Percentiles rank a stretch among this genome's conserved stretches.
These are phyloP conservation scores for Anaeromyces robustus DNA, from an alignment of 192 early-diverging fungal genomes.

Conservation along the genomic window DNA sequence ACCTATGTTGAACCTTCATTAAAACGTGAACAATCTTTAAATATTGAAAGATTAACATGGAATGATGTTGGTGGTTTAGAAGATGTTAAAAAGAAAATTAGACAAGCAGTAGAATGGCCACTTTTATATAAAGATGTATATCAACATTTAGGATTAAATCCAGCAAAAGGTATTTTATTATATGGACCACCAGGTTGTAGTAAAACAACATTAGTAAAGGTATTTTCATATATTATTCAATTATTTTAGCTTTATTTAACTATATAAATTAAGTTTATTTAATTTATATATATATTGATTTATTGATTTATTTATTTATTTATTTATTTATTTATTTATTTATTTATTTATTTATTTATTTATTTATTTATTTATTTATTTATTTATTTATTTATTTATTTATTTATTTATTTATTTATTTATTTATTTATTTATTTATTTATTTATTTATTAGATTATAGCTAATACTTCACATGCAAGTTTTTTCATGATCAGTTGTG, in stretches of 20 bases:
- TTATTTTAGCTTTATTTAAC: too few species aligned
- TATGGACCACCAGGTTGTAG: constrained; percentile 96
- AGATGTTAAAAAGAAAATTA: constrained; percentile 61
- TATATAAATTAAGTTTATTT: too few species aligned
- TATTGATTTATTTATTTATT: too few species aligned
- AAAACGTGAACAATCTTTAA: constrained; percentile 45
- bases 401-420: not conserved
- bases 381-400: constrained; percentile 1
- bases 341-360: too few species aligned
- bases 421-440: not conserved
- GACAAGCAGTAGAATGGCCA: constrained; percentile 84
- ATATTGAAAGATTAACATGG: constrained; percentile 48
- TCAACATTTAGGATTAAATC: constrained; percentile 55
- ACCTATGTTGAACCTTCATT: constrained; percentile 49
- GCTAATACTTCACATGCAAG: constrained; percentile 63
- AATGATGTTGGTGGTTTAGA: constrained; percentile 76
- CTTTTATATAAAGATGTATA: constrained; percentile 50
- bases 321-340: too few species aligned
- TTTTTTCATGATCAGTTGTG: constrained; percentile 60
- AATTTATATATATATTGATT: too few species aligned
- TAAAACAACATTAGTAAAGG: constrained; percentile 68
- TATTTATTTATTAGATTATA: constrained; percentile 27
- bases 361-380: too few species aligned
- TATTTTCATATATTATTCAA: too few species aligned
- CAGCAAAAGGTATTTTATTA: constrained; percentile 76